Evolutionary conservation across 1,284 basidiomycete genomes (phyloP).

Genomic region (Sporisorium scitamineum): DNA sequence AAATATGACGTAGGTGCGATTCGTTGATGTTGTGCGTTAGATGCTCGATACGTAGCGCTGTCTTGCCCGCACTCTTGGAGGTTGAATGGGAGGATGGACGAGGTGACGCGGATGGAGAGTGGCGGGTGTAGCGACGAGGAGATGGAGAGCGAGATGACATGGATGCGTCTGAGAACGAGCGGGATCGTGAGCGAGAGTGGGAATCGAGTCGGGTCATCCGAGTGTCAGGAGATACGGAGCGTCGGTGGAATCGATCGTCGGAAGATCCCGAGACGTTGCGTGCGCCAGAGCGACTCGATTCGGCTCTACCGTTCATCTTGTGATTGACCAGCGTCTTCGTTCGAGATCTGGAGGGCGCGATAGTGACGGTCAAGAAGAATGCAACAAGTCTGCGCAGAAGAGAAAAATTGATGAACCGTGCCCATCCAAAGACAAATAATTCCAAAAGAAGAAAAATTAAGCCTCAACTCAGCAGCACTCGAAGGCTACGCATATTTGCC

Average conservation of each 20-base stretch:
- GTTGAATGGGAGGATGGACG: neutral
- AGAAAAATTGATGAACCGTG: neutral
- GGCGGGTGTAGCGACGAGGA: neutral
- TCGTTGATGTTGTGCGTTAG: conserved; percentile 38
- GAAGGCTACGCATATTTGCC: too few relatives aligned
- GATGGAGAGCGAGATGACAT: conserved; percentile 3
- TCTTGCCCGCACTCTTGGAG: conserved; percentile 10
- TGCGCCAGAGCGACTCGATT: conserved; percentile 11
- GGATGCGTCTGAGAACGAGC: conserved; percentile 5
- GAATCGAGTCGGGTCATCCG: neutral
- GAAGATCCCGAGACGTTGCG: neutral
- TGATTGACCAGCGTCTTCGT: neutral
- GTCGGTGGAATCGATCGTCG: neutral
- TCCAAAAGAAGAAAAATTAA: too few relatives aligned
- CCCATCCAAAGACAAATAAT: neutral
- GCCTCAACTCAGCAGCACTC: neutral
- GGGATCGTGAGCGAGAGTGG: conserved; percentile 15
- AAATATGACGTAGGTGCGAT: conserved; percentile 51
- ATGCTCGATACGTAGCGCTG: conserved; percentile 31
- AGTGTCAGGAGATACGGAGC: conserved; percentile 1
- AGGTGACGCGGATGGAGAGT: neutral
- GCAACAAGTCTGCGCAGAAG: neutral
- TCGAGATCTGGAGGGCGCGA: neutral
- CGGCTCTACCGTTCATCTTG: conserved; percentile 21
- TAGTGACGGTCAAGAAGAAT: neutral